Conservation (phyloP, 306 rosid genomes). For the Crotalaria pallida region DNA sequence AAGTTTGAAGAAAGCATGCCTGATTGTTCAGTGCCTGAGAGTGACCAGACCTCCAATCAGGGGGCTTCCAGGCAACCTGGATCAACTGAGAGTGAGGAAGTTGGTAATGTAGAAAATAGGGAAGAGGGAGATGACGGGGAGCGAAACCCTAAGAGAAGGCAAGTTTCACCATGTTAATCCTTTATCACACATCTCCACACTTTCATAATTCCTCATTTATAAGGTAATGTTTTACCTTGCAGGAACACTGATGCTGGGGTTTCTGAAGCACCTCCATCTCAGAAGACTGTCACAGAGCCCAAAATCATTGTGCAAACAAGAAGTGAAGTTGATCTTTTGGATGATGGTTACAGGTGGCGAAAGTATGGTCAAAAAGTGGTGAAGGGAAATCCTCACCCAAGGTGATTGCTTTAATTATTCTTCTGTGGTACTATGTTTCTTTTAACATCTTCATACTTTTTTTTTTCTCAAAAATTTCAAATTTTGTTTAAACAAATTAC, state of each 20-base stretch:
- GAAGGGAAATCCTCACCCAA: constrained; percentile 97
- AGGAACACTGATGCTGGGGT: constrained; percentile 61
- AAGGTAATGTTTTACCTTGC: constrained; percentile 26
- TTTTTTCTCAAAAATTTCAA: neutral
- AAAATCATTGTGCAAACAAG: constrained; percentile 93
- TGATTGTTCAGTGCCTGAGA: constrained; percentile 32
- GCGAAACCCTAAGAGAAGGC: constrained; percentile 88
- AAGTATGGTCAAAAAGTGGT: constrained; percentile 98
- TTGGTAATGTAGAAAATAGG: constrained; percentile 43
- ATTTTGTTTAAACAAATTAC: neutral
- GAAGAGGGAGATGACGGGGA: constrained; percentile 56
- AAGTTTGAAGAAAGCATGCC: constrained; percentile 37
- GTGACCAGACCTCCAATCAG: constrained; percentile 41
- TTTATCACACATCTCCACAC: neutral
- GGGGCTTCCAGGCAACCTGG: constrained; percentile 41
- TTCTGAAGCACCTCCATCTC: constrained; percentile 58
- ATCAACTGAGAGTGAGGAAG: constrained; percentile 65
- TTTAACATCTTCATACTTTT: neutral
- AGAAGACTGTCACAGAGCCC: constrained; percentile 84
- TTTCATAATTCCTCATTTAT: neutral
- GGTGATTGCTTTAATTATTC: constrained; percentile 42
- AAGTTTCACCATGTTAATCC: constrained; percentile 20
- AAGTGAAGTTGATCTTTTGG: constrained; percentile 93
- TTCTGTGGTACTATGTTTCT: neutral
- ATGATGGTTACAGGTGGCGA: constrained; percentile 97